Conservation (phyloP, 2,329 filamentous ascomycete species). For the Aspergillus flavus region DNA sequence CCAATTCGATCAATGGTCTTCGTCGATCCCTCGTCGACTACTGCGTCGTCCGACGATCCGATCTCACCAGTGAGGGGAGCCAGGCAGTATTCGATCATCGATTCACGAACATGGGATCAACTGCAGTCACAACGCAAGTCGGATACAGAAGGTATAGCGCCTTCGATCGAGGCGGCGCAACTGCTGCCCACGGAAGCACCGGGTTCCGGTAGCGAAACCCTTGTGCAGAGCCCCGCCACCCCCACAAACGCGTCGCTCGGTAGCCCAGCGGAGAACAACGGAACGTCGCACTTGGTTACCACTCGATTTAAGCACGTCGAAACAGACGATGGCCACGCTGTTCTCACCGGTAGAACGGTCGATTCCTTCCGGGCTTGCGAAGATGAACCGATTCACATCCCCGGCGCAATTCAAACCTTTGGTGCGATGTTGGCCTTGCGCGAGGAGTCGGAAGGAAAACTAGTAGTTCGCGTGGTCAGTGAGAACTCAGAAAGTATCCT, state of each 20-base stretch:
- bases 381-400: constrained; percentile 87
- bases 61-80: constrained; percentile 27
- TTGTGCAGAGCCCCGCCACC: background rate
- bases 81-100: constrained; percentile 33
- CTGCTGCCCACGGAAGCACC: background rate
- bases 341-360: constrained; percentile 78
- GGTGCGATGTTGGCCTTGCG: constrained; percentile 74
- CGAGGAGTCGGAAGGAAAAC: constrained; percentile 63
- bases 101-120: constrained; percentile 28
- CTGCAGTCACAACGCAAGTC: constrained; percentile 9
- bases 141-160: constrained; percentile 1
- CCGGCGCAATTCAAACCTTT: constrained; percentile 78
- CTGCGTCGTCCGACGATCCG: constrained; percentile 19
- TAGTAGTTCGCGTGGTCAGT: constrained; percentile 73
- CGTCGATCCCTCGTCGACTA: constrained; percentile 60
- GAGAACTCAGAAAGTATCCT: constrained; percentile 78
- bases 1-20: constrained; percentile 80
- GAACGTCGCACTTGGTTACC: constrained; percentile 60
- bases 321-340: constrained; percentile 75
- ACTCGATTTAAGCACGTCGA: constrained; percentile 76
- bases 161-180: background rate
- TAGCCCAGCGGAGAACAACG: constrained; percentile 20
- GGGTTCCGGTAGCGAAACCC: background rate
- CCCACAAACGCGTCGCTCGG: background rate
- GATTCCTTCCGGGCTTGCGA: constrained; percentile 77